Percentiles rank a stretch among this genome's conserved stretches.
Conservation (phyloP, 2,329 filamentous ascomycete species). For the Calycina herbarum region DNA sequence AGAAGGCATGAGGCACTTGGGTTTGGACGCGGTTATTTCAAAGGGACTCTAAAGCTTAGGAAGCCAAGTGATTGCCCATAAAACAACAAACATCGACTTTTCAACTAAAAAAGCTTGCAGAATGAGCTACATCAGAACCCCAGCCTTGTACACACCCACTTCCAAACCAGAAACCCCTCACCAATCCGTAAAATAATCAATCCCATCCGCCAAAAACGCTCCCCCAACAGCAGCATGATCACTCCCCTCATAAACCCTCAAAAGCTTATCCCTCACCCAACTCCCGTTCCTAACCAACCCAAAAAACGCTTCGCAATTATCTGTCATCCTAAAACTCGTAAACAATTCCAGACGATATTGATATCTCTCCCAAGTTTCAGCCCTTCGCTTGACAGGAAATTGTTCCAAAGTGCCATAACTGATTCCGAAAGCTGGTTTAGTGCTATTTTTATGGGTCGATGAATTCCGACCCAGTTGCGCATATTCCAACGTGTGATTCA, state of each 20-base stretch:
- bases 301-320: conserved; percentile 8
- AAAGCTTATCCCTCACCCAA: conserved; percentile 3
- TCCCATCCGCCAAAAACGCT: conserved; percentile 5
- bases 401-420: conserved; percentile 2
- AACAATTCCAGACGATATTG: conserved; percentile 2
- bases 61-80: no score
- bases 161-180: neutral
- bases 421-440: conserved; percentile 5
- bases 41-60: no score
- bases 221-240: conserved; percentile 9
- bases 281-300: neutral
- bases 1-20: no score
- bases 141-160: no score
- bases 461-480: neutral
- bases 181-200: conserved; percentile 10
- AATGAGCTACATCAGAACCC: no score
- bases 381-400: neutral
- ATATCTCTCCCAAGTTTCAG: conserved; percentile 1
- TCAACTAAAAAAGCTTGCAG: no score
- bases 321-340: neutral
- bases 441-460: neutral
- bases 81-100: no score
- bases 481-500: neutral
- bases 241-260: neutral
- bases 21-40: no score